A percentile compares a stretch with the other conserved stretches of the same genome.
Evolutionary conservation across 805 yeast genomes (phyloP).

Genomic region (Saccharomyces jurei): DNA sequence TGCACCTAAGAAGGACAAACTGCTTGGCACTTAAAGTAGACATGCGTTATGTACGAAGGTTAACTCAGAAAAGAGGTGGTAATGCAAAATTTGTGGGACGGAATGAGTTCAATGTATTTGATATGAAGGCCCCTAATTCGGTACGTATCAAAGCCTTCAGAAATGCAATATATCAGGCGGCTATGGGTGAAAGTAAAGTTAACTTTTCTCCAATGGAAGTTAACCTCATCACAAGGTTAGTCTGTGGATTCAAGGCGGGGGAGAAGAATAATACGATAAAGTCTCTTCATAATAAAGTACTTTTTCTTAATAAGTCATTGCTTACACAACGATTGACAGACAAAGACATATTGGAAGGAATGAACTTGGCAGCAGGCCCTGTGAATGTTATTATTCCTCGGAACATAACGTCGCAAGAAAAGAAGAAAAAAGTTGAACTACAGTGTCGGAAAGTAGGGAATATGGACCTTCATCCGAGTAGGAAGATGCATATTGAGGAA

Average conservation of each 20-base stretch:
- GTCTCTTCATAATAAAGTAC: neutral
- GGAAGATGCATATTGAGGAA: neutral
- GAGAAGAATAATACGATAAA: neutral
- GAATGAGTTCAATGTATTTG: neutral
- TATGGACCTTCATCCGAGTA: neutral
- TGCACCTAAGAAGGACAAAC: neutral
- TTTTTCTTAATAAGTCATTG: neutral
- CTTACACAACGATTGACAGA: neutral
- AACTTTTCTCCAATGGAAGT: neutral
- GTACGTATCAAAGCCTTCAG: neutral
- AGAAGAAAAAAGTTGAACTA: neutral
- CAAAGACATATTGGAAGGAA: neutral
- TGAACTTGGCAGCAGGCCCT: neutral
- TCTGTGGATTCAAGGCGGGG: neutral
- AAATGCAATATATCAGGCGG: neutral
- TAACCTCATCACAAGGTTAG: neutral
- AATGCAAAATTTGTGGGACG: neutral
- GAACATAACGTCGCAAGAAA: neutral
- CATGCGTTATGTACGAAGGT: neutral
- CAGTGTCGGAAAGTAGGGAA: neutral
- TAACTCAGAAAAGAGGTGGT: neutral
- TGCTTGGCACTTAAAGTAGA: neutral
- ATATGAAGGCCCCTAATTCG: neutral
- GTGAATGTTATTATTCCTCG: neutral
- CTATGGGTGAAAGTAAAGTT: neutral